Evolutionary conservation across 371 early-diverging fungal species (phyloP).

Genomic region (Circinella umbellata): DNA sequence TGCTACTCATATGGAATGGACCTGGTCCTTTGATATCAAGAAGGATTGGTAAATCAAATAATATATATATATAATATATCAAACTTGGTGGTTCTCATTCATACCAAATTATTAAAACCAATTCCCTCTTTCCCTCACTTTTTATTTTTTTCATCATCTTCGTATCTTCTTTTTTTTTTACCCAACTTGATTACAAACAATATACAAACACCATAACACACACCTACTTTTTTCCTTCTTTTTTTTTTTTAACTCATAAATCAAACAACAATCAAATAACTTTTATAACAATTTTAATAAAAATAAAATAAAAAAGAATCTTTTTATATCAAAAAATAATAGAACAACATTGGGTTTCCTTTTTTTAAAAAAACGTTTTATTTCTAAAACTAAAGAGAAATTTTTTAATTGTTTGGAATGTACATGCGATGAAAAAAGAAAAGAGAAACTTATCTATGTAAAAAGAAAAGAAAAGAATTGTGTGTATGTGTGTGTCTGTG

Average conservation of each 20-base stretch:
- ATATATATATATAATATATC: neutral
- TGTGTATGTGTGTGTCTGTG: neutral
- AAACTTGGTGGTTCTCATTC: no score
- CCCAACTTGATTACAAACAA: neutral
- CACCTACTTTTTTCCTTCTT: no score
- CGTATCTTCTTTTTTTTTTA: no score
- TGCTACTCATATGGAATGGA: slow-evolving; percentile 65
- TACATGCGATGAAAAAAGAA: slow-evolving; percentile 5
- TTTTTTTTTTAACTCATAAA: neutral
- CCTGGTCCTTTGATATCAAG: slow-evolving; percentile 72
- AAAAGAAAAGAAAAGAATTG: neutral
- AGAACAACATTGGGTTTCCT: no score
- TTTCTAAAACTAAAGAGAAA: slow-evolving; percentile 1
- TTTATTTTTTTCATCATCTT: neutral
- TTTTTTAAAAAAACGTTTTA: neutral
- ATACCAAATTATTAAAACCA: neutral
- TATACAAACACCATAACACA: neutral
- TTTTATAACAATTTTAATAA: no score
- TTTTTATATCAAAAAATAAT: no score
- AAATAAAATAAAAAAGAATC: no score
- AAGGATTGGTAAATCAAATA: slow-evolving; percentile 64
- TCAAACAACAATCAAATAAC: no score
- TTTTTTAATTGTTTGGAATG: neutral
- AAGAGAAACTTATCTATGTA: slow-evolving; percentile 5
- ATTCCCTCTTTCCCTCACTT: neutral